Evolutionary conservation across 345 rosid genomes (phyloP).

Genomic region (Gossypium turneri): DNA sequence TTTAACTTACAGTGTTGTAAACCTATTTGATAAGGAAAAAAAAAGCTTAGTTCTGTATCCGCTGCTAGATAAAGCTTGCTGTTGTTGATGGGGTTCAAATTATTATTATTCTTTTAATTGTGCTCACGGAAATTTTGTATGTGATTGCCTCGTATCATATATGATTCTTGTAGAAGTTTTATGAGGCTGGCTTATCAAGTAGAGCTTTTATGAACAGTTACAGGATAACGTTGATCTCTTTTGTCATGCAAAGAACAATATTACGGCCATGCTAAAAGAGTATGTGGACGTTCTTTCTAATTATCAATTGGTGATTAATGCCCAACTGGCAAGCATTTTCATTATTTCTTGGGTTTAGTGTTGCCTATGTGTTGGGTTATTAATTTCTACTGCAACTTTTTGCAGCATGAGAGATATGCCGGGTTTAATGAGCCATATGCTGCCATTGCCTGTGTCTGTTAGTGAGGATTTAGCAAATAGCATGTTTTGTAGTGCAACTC

Average conservation of each 20-base stretch:
- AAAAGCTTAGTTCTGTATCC: background rate
- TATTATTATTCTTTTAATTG: background rate
- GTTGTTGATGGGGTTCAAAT: background rate
- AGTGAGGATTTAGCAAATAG: slow-evolving; percentile 61
- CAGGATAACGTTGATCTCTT: slow-evolving; percentile 80
- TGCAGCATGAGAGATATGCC: slow-evolving; percentile 76
- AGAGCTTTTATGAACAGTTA: slow-evolving; percentile 47
- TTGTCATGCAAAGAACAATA: slow-evolving; percentile 59
- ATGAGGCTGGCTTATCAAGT: slow-evolving; percentile 8
- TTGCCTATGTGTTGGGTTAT: slow-evolving; percentile 15
- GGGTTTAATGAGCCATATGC: slow-evolving; percentile 91
- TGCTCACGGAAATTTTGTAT: background rate
- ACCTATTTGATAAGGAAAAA: background rate
- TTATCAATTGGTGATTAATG: slow-evolving; percentile 15
- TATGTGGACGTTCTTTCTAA: slow-evolving; percentile 38
- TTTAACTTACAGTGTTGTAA: background rate
- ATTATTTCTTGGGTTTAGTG: background rate
- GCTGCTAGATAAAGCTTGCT: background rate
- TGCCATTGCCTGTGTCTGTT: slow-evolving; percentile 64
- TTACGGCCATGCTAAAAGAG: slow-evolving; percentile 65
- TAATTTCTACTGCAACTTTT: slow-evolving; percentile 17
- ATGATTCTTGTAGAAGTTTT: background rate
- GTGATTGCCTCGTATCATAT: background rate
- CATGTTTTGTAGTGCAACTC: slow-evolving; percentile 44
- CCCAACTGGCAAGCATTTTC: background rate